phyloP scores from a whole-genome alignment of 1,284 basidiomycete genomes.

The Fomitopsis schrenkii region DNA sequence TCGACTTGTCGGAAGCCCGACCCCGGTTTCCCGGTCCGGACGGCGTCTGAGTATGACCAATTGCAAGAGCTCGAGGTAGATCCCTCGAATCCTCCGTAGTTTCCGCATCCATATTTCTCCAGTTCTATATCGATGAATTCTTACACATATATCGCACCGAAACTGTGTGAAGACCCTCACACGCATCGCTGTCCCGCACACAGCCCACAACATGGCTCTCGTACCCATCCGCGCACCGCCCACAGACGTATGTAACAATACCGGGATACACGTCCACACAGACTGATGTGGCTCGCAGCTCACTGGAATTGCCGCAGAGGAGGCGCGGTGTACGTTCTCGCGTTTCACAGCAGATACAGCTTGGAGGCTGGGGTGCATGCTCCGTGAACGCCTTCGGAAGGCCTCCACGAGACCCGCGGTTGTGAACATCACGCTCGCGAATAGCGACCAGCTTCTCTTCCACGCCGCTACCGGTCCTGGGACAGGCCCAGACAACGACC shows the following conservation, averaged over 20 bases:
- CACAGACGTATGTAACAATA: slow-evolving; percentile 4
- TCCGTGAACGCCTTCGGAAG: slow-evolving; percentile 23
- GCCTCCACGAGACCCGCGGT: slow-evolving; percentile 20
- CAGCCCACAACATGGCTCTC: neutral
- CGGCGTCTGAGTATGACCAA: neutral
- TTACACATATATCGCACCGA: neutral
- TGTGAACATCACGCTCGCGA: slow-evolving; percentile 27
- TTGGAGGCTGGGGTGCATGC: slow-evolving; percentile 28
- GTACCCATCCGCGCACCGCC: slow-evolving; percentile 15
- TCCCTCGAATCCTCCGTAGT: slow-evolving; percentile 3
- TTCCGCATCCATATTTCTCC: slow-evolving; percentile 5
- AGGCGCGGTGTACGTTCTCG: slow-evolving; percentile 16
- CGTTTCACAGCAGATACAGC: slow-evolving; percentile 26
- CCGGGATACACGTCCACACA: neutral
- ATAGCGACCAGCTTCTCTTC: slow-evolving; percentile 27
- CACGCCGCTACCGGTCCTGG: slow-evolving; percentile 26
- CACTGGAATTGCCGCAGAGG: slow-evolving; percentile 13
- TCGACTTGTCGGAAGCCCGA: neutral
- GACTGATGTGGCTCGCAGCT: slow-evolving; percentile 6
- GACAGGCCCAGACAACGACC: slow-evolving; percentile 30
- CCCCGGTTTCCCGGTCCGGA: neutral
- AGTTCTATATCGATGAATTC: neutral
- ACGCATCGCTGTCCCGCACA: neutral
- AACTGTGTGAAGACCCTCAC: neutral
- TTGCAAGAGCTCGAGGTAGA: neutral